Evolutionary conservation across 2,329 filamentous ascomycete species (phyloP).

Genomic region (Hymenoscyphus occultus): DNA sequence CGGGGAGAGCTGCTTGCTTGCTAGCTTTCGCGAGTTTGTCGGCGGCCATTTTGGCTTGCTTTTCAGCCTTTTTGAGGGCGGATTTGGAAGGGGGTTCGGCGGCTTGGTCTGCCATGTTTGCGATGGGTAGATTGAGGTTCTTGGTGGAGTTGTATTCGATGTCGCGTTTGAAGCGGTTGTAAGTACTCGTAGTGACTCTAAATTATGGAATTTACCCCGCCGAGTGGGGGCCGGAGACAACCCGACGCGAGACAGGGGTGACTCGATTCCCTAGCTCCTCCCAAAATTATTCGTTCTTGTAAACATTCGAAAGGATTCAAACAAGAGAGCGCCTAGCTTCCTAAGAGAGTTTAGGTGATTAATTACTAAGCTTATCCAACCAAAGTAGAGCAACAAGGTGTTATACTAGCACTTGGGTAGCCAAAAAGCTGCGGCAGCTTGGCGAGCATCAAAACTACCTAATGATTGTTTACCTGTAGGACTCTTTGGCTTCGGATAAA

Average conservation of each 20-base stretch:
- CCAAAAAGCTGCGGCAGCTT: no score
- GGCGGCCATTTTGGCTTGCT: constrained; percentile 58
- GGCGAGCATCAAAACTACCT: no score
- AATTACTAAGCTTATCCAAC: no score
- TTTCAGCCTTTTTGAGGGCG: constrained; percentile 64
- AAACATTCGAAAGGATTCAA: no score
- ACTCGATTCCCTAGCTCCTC: background rate
- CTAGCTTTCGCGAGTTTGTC: constrained; percentile 62
- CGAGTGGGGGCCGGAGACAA: background rate
- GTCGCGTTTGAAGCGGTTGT: background rate
- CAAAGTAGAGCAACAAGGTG: no score
- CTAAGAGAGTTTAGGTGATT: no score
- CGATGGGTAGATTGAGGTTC: constrained; percentile 2
- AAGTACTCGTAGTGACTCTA: background rate
- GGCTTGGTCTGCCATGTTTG: constrained; percentile 29
- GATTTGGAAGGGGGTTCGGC: constrained; percentile 54
- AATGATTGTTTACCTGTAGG: no score
- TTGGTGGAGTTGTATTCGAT: background rate
- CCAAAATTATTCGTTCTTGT: background rate
- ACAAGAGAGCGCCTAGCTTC: no score
- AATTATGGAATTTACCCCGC: constrained; percentile 5
- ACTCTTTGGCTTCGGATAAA: no score
- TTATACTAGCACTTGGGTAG: no score
- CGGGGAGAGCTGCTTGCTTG: constrained; percentile 51
- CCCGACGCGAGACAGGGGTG: background rate